A percentile compares a stretch with the other conserved stretches of the same genome.
Evolutionary conservation across 768 basidiomycete genomes (phyloP).

Genomic region (Porphyrellus cyaneotinctus): DNA sequence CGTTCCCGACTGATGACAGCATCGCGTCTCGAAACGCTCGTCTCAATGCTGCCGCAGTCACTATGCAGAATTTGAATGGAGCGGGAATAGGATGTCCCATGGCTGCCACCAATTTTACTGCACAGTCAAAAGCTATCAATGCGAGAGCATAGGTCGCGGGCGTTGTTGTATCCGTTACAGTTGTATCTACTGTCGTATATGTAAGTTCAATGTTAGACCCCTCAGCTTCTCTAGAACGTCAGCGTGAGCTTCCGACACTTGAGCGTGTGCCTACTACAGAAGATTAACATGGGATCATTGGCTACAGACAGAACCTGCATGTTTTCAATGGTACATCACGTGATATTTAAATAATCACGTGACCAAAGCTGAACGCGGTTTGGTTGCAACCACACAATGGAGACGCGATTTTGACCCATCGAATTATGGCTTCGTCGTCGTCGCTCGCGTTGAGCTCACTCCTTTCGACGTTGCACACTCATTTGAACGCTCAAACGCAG

Average conservation of each 20-base stretch:
- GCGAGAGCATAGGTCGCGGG: too few species aligned
- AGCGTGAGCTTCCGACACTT: too few species aligned
- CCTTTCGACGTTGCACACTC: constrained; percentile 71
- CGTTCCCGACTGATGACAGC: constrained; percentile 45
- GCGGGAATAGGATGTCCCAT: constrained; percentile 65
- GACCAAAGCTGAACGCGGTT: constrained; percentile 19
- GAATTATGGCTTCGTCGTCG: constrained; percentile 29
- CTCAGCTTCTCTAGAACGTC: too few species aligned
- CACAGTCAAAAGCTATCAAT: constrained; percentile 29
- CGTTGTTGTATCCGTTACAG: too few species aligned
- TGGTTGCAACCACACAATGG: constrained; percentile 18
- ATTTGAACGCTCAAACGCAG: constrained; percentile 77
- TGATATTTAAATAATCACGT: too few species aligned
- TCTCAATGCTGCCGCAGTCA: constrained; percentile 54
- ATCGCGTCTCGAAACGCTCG: constrained; percentile 42
- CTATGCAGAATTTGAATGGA: constrained; percentile 69
- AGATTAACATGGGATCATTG: too few species aligned
- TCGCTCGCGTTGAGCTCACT: constrained; percentile 54
- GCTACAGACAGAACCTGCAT: too few species aligned
- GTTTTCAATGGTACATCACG: too few species aligned
- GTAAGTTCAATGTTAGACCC: too few species aligned
- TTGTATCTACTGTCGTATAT: too few species aligned
- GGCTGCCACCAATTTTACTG: constrained; percentile 57
- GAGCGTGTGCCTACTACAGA: too few species aligned
- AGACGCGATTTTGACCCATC: constrained; percentile 8